Evolutionary conservation across 345 rosid genomes (phyloP), one percentile per base, ranked within the genome.

Genomic region (Moringa oleifera): DNA sequence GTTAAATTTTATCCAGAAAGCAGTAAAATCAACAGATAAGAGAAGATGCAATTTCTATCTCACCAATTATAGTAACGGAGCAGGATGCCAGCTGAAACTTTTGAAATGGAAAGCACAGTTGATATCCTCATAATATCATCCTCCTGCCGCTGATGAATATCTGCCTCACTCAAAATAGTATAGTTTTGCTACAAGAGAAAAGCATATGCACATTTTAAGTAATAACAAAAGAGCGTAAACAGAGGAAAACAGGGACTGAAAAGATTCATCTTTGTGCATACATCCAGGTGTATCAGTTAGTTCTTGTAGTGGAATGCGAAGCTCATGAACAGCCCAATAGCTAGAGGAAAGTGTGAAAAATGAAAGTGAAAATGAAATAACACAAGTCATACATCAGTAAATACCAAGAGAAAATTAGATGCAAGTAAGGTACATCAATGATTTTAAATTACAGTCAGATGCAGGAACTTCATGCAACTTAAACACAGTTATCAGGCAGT

Each of bases 41-140:
- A 41, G 47, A 41, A 41, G 47, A 41, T 54, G 7, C 7, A 18
- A 58, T 62, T 2, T 58, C 13, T 33, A 55, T 28, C 65, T 49
- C 66, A 89, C 97, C 97, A 90, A 67, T 82, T 81, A 73, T 80
- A 87, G 60, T 74, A 75, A 28, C 85, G 83, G 33, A 90, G 91
- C 23, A 90, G 61, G 66, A 87, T 63, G 23, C 75, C 71, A 59
- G 95, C 86, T 4, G 79, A 73, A 64, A 62, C 67, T 53, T 61
- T 66, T 25, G 91, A 65, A 74, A 90, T 83, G 18, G 91, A 87
- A 49, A 90, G 84, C 53, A 90, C 95, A 11, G 83, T 64, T 20
- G 91, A 80, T 64, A 90, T 64, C 68, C 71, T 79, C 1, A 66
- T 65, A 57, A 87, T 76, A 53, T 85, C 95, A 61, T 90, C 88